These are phyloP conservation scores for Paraphaeosphaeria sporulosa DNA, from an alignment of 2,329 filamentous ascomycete genomes.

Conservation along the genomic window DNA sequence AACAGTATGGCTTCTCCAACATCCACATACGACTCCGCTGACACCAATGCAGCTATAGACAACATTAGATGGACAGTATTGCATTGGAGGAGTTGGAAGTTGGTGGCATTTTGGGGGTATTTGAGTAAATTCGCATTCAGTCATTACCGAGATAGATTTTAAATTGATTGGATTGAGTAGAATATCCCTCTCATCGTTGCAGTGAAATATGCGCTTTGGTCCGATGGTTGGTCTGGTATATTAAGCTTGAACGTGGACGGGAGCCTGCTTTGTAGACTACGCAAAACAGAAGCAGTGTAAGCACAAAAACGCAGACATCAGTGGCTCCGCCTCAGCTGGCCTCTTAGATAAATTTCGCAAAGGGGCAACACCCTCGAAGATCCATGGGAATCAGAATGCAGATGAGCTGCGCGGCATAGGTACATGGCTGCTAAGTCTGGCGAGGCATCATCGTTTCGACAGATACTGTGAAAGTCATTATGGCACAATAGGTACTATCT, in stretches of 20 bases:
- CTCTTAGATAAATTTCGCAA: too few species aligned
- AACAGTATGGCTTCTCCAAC: not conserved
- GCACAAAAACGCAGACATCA: too few species aligned
- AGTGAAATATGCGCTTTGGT: not conserved
- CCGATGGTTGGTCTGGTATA: not conserved
- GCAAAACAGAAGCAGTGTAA: too few species aligned
- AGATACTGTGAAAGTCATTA: too few species aligned
- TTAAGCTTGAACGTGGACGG: not conserved
- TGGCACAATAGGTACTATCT: not conserved
- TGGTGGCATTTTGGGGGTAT: not conserved
- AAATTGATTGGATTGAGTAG: slow-evolving; percentile 4
- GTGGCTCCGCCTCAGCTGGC: too few species aligned
- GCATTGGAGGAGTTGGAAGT: not conserved
- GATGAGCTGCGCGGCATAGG: too few species aligned
- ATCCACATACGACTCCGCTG: not conserved
- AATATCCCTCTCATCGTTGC: not conserved
- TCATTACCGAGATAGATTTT: slow-evolving; percentile 7
- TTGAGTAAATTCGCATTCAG: slow-evolving; percentile 4
- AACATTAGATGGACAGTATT: not conserved
- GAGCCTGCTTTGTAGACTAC: too few species aligned
- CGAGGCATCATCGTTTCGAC: too few species aligned
- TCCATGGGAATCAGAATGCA: too few species aligned
- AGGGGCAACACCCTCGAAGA: too few species aligned
- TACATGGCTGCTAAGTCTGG: too few species aligned
- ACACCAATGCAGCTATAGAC: not conserved